Conservation (phyloP, 768 basidiomycete genomes). For the Mycena rosella region DNA sequence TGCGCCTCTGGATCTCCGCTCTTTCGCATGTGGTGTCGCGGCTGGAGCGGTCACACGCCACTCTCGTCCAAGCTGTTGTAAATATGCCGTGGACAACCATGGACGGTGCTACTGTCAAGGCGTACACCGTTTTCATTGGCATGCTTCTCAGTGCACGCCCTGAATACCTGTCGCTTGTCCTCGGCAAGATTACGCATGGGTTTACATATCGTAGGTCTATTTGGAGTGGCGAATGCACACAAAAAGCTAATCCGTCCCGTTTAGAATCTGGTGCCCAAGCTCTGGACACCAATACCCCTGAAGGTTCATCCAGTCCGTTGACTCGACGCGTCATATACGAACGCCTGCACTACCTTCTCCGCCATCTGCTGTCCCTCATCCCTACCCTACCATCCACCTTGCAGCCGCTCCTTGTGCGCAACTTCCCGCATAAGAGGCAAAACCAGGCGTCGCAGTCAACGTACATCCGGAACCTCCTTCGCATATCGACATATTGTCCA, state of each 20-base stretch:
- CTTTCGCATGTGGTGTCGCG: conserved; percentile 94
- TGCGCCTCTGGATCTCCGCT: conserved; percentile 87
- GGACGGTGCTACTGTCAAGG: conserved; percentile 86
- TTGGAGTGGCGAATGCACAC: conserved; percentile 13
- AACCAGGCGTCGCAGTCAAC: conserved; percentile 82
- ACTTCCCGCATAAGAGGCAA: conserved; percentile 96
- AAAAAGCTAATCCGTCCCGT: conserved; percentile 1
- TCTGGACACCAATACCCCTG: conserved; percentile 67
- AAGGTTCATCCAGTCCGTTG: conserved; percentile 76
- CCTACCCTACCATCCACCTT: conserved; percentile 93
- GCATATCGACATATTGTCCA: conserved; percentile 87
- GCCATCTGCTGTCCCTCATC: conserved; percentile 88
- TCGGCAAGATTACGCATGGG: conserved; percentile 85
- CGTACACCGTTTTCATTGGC: conserved; percentile 90
- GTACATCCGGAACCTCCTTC: conserved; percentile 91
- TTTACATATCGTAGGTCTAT: conserved; percentile 86
- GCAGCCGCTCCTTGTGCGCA: conserved; percentile 83
- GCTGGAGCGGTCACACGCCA: conserved; percentile 82
- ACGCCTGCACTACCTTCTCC: conserved; percentile 87
- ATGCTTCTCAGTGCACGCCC: conserved; percentile 93
- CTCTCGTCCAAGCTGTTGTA: conserved; percentile 89
- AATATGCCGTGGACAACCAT: conserved; percentile 94
- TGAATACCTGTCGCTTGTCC: conserved; percentile 89
- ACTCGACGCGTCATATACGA: conserved; percentile 89
- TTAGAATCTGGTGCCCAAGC: conserved; percentile 81